phyloP scores from a whole-genome alignment of 2,329 filamentous ascomycete species.

The Hirsutella rhossiliensis region DNA sequence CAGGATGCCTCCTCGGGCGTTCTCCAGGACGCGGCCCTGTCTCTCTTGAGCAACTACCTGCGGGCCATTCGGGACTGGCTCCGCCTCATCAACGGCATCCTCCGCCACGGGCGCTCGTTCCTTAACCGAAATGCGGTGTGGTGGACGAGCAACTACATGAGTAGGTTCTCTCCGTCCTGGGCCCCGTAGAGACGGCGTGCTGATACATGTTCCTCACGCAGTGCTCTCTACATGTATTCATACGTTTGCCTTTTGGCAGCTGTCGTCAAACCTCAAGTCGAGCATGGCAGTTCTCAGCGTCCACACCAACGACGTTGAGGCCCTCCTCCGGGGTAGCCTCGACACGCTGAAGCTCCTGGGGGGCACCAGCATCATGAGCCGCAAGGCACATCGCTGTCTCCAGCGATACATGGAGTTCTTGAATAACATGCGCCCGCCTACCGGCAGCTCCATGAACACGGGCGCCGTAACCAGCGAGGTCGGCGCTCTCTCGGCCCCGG shows the following conservation, averaged over 20 bases:
- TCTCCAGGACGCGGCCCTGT: constrained; percentile 6
- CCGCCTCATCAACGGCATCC: constrained; percentile 6
- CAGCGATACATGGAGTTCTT: constrained; percentile 7
- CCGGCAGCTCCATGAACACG: neutral
- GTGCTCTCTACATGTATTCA: constrained; percentile 16
- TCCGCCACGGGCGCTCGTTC: constrained; percentile 9
- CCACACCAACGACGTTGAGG: constrained; percentile 5
- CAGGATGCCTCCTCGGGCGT: constrained; percentile 3
- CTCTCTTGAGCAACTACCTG: constrained; percentile 11
- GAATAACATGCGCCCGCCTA: constrained; percentile 5
- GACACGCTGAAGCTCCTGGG: constrained; percentile 9
- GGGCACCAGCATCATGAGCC: constrained; percentile 10
- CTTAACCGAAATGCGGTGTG: constrained; percentile 14
- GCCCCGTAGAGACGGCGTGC: neutral
- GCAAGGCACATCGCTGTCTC: constrained; percentile 11
- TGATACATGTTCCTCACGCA: constrained; percentile 1
- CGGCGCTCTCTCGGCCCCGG: too few species aligned
- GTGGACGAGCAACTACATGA: constrained; percentile 19
- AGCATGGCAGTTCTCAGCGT: constrained; percentile 1
- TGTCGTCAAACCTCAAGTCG: constrained; percentile 6
- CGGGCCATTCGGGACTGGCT: constrained; percentile 9
- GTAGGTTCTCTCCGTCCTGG: constrained; percentile 7
- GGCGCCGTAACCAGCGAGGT: neutral
- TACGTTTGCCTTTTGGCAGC: constrained; percentile 14
- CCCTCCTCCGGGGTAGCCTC: constrained; percentile 4